Evolutionary conservation across 1,139 yeast species (phyloP), one percentile per base, ranked within the genome.

Genomic region (Candida tetrigidarum): DNA sequence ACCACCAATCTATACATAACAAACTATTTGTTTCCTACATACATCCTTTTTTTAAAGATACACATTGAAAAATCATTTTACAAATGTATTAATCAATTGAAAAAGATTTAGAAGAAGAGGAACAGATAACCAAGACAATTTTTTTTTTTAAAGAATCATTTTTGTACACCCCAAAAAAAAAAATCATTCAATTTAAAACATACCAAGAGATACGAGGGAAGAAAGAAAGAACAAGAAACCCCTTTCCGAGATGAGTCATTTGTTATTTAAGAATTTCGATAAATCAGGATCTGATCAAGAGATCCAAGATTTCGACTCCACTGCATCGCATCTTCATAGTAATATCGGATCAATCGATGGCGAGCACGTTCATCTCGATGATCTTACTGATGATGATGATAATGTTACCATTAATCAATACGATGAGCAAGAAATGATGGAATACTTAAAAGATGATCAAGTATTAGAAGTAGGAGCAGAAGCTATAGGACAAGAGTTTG

Each of bases 161-260:
- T n/a, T n/a, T n/a, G n/a, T n/a, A n/a, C n/a, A n/a, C n/a, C n/a
- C n/a, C n/a, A n/a, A n/a, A n/a, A n/a, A n/a, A n/a, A n/a, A n/a
- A n/a, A n/a, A n/a, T 35, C 23, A 23, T 35, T 23, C 8, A 19
- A 19, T 16, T 23, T 18, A 22, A 22, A 22, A 22, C 18, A 34
- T 20, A 19, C 20, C 20, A n/a, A 9, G 12, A 12, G 26, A 34
- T 34, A 20, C 15, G 15, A 34, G 26, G n/a, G 3, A 16, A 8
- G 11, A 18, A 7, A 25, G n/a, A 4, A 25, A 25, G 12, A 25
- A 30, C 28, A 3, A 26, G 28, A 20, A 16, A 25, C 15, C n/a
- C 6, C 20, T 14, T 10, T 22, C 25, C 25, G 25, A 22, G 20
- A 63, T 63, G 67, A 62, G 65, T 52, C 54, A 63, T 46, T 50